These are phyloP conservation scores for Yarrowia osloensis DNA, from an alignment of 805 yeast genomes.

Conservation along the genomic window DNA sequence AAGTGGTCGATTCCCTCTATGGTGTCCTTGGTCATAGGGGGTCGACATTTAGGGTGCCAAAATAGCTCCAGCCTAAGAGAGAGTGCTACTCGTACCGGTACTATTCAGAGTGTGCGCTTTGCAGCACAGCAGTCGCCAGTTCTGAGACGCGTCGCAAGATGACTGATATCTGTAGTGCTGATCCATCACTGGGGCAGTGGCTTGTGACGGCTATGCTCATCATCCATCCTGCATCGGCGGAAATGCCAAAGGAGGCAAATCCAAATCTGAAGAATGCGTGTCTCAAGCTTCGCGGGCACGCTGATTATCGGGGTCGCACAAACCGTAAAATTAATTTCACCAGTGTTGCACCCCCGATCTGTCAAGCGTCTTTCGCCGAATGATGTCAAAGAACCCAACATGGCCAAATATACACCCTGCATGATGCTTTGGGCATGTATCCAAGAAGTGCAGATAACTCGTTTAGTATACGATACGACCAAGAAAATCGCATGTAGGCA, in stretches of 20 bases:
- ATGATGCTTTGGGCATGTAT: background rate
- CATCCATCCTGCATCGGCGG: conserved; percentile 5
- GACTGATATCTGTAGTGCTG: too few relatives aligned
- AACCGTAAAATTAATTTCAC: background rate
- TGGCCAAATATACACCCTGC: background rate
- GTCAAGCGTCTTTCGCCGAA: background rate
- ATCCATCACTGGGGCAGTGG: too few relatives aligned
- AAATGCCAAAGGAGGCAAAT: background rate
- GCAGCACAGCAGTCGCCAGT: too few relatives aligned
- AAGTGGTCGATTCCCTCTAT: background rate
- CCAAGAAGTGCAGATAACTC: background rate
- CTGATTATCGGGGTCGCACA: background rate
- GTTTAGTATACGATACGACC: background rate
- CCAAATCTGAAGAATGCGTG: background rate
- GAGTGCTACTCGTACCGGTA: too few relatives aligned
- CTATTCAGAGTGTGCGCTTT: too few relatives aligned
- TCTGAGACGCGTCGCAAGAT: background rate
- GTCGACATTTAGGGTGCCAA: background rate
- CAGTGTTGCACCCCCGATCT: background rate
- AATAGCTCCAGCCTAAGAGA: background rate
- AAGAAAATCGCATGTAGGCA: background rate
- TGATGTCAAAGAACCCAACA: background rate
- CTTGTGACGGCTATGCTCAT: conserved; percentile 1
- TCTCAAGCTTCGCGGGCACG: background rate
- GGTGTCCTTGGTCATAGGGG: too few relatives aligned